Base-by-base conservation (phyloP, 2,329 filamentous ascomycete genomes). In the Myotisia sp. region DNA sequence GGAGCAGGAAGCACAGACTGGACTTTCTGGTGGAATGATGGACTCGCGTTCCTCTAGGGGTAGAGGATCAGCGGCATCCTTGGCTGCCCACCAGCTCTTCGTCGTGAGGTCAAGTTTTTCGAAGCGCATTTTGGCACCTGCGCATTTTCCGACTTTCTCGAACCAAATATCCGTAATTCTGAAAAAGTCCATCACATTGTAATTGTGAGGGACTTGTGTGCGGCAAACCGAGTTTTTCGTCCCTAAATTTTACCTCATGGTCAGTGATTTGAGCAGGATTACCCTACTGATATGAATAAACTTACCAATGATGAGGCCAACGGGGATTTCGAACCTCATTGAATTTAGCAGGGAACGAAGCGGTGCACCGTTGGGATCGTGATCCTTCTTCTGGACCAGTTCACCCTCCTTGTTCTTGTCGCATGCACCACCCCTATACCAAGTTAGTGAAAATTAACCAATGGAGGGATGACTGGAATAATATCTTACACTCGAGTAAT, bases 131-230 rank as follows among this genome's bases (percentile, higher is more conserved):
- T 71, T 74, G 44, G 69, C 66, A 0, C 64, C 61, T 1, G 51
- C 54, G 4, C 51, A 60, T 2, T 44, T 45, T 2, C 49, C 51
- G 1, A 59, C 50, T 39, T 63, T 66, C 44, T 86, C 79, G 7
- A 56, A 61, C 79, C 79, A 86, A 0, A 83, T 60, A 31, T 77
- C 60, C 0, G 76, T 79, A 8, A 80, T 60, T 31, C 74, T 70
- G 49, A 81, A 85, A 51, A 66, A 74, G n/a, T 64, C 76, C 26
- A 85, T 60, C 0, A 83, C 71, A 36, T 68, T 74, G 45, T 75
- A 84, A 1, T 65, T 57, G 37, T 76, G 63, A 0, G 69, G 67
- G 5, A 76, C 57, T 17, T 61, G 56, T 1, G 62, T 64, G 0
- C 63, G 60, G 12, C 67, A 59, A 14, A 63, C 49, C 3, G 51